A percentile compares a stretch with the other conserved stretches of the same genome.
phyloP scores from a whole-genome alignment of 2,329 filamentous ascomycete genomes.

The Talaromyces sp. region DNA sequence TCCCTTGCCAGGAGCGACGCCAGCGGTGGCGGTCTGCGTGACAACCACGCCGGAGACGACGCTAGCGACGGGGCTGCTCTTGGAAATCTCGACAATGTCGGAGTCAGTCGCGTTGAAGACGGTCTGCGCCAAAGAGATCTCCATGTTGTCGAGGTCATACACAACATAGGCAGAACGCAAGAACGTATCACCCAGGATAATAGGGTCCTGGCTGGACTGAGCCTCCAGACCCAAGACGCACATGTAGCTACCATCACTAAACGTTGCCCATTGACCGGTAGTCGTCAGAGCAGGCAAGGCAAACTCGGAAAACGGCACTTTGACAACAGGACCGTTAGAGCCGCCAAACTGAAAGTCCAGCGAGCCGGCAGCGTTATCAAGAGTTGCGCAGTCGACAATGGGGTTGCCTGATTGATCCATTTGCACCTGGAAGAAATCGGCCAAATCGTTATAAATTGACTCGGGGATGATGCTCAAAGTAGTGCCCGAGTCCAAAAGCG shows the following conservation, averaged over 20 bases:
- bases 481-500: constrained; percentile 70
- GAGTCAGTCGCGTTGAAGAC: constrained; percentile 44
- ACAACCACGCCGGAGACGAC: constrained; percentile 16
- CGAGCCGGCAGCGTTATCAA: constrained; percentile 37
- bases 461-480: constrained; percentile 65
- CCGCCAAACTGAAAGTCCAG: constrained; percentile 49
- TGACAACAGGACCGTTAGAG: constrained; percentile 21
- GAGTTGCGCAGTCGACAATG: constrained; percentile 32
- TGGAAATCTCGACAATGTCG: constrained; percentile 10
- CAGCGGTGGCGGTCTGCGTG: constrained; percentile 19
- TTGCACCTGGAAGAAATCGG: constrained; percentile 33
- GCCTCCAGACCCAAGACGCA: constrained; percentile 62
- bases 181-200: constrained; percentile 68
- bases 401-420: constrained; percentile 22
- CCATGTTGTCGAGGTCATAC: constrained; percentile 63
- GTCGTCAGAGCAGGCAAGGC: constrained; percentile 52
- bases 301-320: constrained; percentile 42
- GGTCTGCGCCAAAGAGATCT: constrained; percentile 63
- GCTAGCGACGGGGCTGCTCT: constrained; percentile 1
- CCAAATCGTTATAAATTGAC: constrained; percentile 50
- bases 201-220: constrained; percentile 42
- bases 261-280: constrained; percentile 38
- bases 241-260: constrained; percentile 24
- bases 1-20: neutral
- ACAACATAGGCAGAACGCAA: constrained; percentile 67